Evolutionary conservation across 1,284 basidiomycete species (phyloP).

Genomic region (Malassezia cuniculi): DNA sequence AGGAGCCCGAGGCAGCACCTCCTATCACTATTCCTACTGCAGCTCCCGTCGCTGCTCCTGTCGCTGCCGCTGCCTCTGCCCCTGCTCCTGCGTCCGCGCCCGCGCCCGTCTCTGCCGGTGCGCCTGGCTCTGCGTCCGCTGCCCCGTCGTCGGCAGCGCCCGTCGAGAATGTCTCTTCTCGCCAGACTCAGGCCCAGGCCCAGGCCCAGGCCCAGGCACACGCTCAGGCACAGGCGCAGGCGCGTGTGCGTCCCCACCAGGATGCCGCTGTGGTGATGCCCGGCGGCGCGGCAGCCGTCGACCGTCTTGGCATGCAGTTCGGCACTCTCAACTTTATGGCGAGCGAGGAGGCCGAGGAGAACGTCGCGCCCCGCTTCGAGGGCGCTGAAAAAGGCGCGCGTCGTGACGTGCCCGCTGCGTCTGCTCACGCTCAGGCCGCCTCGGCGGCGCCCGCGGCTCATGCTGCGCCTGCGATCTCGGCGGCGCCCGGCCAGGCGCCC

Average conservation of each 20-base stretch:
- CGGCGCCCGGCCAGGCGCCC: slow-evolving; percentile 1
- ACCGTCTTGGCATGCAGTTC: slow-evolving; percentile 42
- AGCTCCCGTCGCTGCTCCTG: slow-evolving; percentile 7
- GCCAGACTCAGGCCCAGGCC: too few relatives aligned
- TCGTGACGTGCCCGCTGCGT: too few relatives aligned
- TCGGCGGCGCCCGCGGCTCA: slow-evolving; percentile 6
- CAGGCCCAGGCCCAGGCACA: too few relatives aligned
- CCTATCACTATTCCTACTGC: not conserved
- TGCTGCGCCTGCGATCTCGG: not conserved
- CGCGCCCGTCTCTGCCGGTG: slow-evolving; percentile 8
- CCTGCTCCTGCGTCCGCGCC: slow-evolving; percentile 14
- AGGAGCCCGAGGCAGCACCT: not conserved
- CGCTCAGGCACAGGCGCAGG: slow-evolving; percentile 13
- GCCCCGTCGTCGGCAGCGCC: not conserved
- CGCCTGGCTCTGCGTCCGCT: slow-evolving; percentile 1
- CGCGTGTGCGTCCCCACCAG: slow-evolving; percentile 38
- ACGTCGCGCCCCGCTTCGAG: too few relatives aligned
- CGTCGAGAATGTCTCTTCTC: too few relatives aligned
- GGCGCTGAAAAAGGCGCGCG: too few relatives aligned
- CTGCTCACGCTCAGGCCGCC: slow-evolving; percentile 7
- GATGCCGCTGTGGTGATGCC: slow-evolving; percentile 41
- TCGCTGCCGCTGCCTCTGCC: slow-evolving; percentile 5
- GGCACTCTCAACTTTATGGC: slow-evolving; percentile 41
- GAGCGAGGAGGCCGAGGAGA: slow-evolving; percentile 18
- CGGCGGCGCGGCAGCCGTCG: slow-evolving; percentile 31